phyloP scores from a whole-genome alignment of 179 eudicot species.

The Carnegiea gigantea region DNA sequence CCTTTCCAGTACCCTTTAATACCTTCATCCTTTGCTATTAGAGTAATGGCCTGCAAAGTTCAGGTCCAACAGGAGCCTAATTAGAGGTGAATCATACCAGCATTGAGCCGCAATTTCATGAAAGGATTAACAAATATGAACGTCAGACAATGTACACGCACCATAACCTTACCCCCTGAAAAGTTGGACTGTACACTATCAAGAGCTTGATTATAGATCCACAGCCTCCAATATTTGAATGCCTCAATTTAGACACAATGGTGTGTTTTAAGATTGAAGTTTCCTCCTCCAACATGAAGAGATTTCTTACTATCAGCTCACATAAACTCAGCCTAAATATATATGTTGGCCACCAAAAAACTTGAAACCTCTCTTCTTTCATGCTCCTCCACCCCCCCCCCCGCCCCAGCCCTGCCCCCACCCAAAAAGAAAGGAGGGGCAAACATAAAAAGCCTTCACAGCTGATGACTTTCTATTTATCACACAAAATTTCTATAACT shows the following conservation, averaged over 20 bases:
- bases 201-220: too few relatives aligned
- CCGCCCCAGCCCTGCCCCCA: too few relatives aligned
- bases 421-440: background rate
- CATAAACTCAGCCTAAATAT: background rate
- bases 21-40: constrained; percentile 83
- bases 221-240: background rate
- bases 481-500: background rate
- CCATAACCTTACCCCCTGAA: background rate
- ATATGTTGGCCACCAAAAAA: background rate
- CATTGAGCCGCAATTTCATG: background rate
- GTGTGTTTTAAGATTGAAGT: background rate
- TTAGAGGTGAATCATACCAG: background rate
- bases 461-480: background rate
- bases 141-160: background rate
- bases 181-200: background rate
- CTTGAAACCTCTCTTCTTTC: too few relatives aligned
- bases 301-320: background rate
- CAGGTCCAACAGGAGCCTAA: constrained; percentile 8
- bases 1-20: constrained; percentile 95
- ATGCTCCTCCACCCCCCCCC: too few relatives aligned
- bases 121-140: background rate
- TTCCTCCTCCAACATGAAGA: background rate
- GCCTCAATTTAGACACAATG: background rate
- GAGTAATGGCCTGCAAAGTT: constrained; percentile 59
- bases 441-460: background rate